Evolutionary conservation across 768 basidiomycete species (phyloP).

Genomic region (Xerocomellus chrysenteron): DNA sequence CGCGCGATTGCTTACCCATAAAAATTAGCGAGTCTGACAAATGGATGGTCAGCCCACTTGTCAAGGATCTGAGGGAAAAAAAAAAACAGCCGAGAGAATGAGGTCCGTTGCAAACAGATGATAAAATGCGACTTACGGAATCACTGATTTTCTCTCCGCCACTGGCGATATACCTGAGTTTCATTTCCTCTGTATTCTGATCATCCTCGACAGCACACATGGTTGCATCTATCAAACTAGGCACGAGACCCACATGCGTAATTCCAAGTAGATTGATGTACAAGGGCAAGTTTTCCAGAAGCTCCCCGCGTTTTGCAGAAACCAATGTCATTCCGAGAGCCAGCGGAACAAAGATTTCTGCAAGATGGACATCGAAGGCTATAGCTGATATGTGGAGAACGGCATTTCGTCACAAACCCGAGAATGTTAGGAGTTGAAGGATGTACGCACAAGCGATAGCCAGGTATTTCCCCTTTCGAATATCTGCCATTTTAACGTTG

Average conservation of each 20-base stretch:
- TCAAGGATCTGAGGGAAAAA: constrained; percentile 35
- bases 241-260: constrained; percentile 52
- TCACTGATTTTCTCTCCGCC: constrained; percentile 57
- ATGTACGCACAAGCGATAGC: constrained; percentile 43
- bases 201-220: constrained; percentile 32
- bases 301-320: constrained; percentile 38
- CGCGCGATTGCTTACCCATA: constrained; percentile 37
- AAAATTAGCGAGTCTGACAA: constrained; percentile 47
- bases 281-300: constrained; percentile 43
- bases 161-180: constrained; percentile 45
- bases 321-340: constrained; percentile 46
- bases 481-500: constrained; percentile 20
- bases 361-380: constrained; percentile 52
- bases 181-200: constrained; percentile 31
- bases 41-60: constrained; percentile 47
- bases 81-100: background rate
- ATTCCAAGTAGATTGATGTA: constrained; percentile 41
- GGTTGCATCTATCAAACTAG: constrained; percentile 52
- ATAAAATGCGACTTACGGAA: constrained; percentile 33
- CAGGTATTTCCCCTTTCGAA: constrained; percentile 35
- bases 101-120: background rate
- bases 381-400: constrained; percentile 35
- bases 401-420: background rate
- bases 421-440: background rate
- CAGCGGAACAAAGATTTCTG: constrained; percentile 42